Evolutionary conservation across 805 yeast genomes (phyloP).

Genomic region (Candida stauntonica): DNA sequence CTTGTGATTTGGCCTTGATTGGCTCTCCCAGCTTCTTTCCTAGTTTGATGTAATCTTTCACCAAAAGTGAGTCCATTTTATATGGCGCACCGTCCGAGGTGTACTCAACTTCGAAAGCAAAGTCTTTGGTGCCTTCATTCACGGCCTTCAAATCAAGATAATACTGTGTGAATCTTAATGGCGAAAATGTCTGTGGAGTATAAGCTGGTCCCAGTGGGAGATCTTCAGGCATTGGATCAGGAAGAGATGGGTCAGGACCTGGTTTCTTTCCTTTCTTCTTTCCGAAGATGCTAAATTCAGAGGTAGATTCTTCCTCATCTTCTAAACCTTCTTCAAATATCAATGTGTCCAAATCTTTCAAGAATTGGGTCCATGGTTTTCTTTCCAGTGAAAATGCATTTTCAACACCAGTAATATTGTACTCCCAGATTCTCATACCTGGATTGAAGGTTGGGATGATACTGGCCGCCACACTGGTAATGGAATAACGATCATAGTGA

Average conservation of each 20-base stretch:
- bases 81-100: conserved; percentile 59
- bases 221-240: conserved; percentile 55
- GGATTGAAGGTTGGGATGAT: conserved; percentile 85
- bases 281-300: neutral
- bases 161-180: conserved; percentile 68
- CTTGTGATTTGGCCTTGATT: conserved; percentile 13
- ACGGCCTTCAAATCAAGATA: conserved; percentile 57
- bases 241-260: conserved; percentile 35
- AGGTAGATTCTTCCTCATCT: conserved; percentile 21
- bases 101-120: conserved; percentile 63
- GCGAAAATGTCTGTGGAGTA: conserved; percentile 65
- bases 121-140: conserved; percentile 40
- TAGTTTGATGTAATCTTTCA: conserved; percentile 55
- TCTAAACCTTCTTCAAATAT: conserved; percentile 28
- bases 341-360: conserved; percentile 40
- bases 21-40: conserved; percentile 52
- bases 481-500: conserved; percentile 54
- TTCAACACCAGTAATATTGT: conserved; percentile 57
- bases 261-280: conserved; percentile 19
- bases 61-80: conserved; percentile 50
- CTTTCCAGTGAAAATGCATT: conserved; percentile 14
- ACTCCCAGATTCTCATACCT: conserved; percentile 82
- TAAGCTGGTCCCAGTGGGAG: conserved; percentile 73
- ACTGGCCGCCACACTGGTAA: conserved; percentile 68
- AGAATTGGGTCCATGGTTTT: conserved; percentile 59